A percentile compares a stretch with the other conserved stretches of the same genome.
These are phyloP conservation scores for Erythrobasidium yunnanense DNA, from an alignment of 768 basidiomycete genomes.

Conservation along the genomic window DNA sequence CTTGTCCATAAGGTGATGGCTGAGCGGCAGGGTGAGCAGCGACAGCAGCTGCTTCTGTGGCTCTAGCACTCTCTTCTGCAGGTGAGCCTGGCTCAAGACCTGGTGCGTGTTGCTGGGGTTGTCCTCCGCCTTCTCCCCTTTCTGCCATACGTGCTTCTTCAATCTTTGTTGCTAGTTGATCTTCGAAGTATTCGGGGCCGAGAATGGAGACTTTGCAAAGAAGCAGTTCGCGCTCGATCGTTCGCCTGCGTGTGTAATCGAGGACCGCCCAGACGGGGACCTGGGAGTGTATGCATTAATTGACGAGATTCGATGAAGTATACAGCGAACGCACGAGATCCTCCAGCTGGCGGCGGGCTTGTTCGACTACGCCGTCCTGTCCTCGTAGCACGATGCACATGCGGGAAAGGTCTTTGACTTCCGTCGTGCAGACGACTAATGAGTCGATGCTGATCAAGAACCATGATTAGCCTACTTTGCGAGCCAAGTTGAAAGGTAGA, in stretches of 20 bases:
- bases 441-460: constrained; percentile 60
- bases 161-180: constrained; percentile 59
- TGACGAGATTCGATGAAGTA: background rate
- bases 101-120: constrained; percentile 1
- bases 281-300: constrained; percentile 44
- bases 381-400: constrained; percentile 97
- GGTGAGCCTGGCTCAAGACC: constrained; percentile 33
- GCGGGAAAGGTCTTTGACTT: constrained; percentile 87
- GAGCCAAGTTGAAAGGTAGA: background rate
- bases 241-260: constrained; percentile 86
- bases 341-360: constrained; percentile 87
- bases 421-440: constrained; percentile 92
- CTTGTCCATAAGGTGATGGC: constrained; percentile 41
- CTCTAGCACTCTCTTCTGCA: constrained; percentile 35
- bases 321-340: constrained; percentile 62
- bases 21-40: constrained; percentile 38
- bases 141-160: constrained; percentile 23
- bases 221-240: constrained; percentile 83
- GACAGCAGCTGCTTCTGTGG: constrained; percentile 30
- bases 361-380: constrained; percentile 95
- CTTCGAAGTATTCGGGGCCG: constrained; percentile 90
- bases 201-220: constrained; percentile 95
- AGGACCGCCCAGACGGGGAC: constrained; percentile 99
- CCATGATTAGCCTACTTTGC: constrained; percentile 23
- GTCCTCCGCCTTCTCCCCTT: background rate